phyloP scores from a whole-genome alignment of 1,139 yeast genomes.

The Diutina pseudorugosa region DNA sequence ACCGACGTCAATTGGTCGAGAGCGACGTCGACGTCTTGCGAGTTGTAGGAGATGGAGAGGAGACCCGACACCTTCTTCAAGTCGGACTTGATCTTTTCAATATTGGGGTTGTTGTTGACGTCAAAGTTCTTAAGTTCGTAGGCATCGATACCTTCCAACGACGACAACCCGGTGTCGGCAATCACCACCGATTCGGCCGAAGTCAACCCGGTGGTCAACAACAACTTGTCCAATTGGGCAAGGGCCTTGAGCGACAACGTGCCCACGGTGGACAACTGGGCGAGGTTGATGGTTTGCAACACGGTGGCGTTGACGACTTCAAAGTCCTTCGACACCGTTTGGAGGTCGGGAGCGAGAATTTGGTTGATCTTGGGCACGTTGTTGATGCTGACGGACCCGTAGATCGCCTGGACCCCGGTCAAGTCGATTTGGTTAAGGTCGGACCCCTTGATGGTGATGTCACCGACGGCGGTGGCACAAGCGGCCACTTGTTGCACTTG shows the following conservation, averaged over 20 bases:
- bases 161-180: slow-evolving; percentile 75
- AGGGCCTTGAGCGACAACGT: slow-evolving; percentile 67
- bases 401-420: slow-evolving; percentile 48
- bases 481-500: slow-evolving; percentile 63
- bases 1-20: slow-evolving; percentile 72
- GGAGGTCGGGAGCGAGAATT: slow-evolving; percentile 68
- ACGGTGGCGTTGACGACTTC: slow-evolving; percentile 53
- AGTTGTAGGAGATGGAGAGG: slow-evolving; percentile 75
- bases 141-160: slow-evolving; percentile 75
- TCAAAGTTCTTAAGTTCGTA: slow-evolving; percentile 60
- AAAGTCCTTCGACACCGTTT: slow-evolving; percentile 63
- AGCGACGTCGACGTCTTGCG: slow-evolving; percentile 54
- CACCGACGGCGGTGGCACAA: slow-evolving; percentile 77
- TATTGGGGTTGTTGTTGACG: slow-evolving; percentile 76
- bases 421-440: slow-evolving; percentile 44
- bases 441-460: slow-evolving; percentile 53
- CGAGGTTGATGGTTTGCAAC: slow-evolving; percentile 59
- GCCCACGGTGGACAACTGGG: slow-evolving; percentile 72
- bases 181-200: slow-evolving; percentile 61
- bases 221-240: slow-evolving; percentile 65
- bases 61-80: slow-evolving; percentile 63
- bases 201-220: slow-evolving; percentile 65
- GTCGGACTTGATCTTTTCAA: slow-evolving; percentile 54
- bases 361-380: slow-evolving; percentile 46
- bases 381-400: slow-evolving; percentile 56